Evolutionary conservation across 129 eudicot genomes (phyloP).

Genomic region (Saussurea involucrata): DNA sequence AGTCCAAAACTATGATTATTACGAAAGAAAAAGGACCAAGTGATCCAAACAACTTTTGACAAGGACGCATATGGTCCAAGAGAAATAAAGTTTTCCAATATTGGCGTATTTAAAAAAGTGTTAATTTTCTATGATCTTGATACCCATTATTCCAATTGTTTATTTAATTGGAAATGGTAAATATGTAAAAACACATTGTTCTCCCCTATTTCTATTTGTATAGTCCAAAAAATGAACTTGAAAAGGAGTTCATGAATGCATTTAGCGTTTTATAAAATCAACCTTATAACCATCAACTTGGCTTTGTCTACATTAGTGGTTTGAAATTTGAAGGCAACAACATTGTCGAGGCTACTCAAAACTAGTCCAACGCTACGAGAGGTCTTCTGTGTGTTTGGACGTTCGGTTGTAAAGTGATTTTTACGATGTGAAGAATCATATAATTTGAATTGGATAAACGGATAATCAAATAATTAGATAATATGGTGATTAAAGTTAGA

Average conservation of each 20-base stretch:
- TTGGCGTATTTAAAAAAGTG: not conserved
- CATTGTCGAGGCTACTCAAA: not conserved
- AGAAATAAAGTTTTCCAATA: too few species aligned
- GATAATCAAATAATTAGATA: not conserved
- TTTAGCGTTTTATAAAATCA: not conserved
- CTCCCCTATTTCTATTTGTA: not conserved
- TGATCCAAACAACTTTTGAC: not conserved
- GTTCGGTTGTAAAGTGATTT: not conserved
- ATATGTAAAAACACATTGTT: not conserved
- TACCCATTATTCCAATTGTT: not conserved
- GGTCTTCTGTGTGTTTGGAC: not conserved
- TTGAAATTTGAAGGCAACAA: not conserved
- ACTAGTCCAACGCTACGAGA: not conserved
- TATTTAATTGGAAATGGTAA: too few species aligned
- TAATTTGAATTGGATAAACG: not conserved
- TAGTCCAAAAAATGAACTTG: not conserved
- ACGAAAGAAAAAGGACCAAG: not conserved
- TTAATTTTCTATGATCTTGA: not conserved
- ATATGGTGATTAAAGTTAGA: not conserved
- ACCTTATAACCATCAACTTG: not conserved
- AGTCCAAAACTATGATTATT: not conserved
- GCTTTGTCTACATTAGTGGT: not conserved
- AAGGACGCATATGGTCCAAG: too few species aligned
- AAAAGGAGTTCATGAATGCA: not conserved
- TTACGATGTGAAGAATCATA: not conserved